These are phyloP conservation scores for Drosera capensis DNA, from an alignment of 148 eudicot species.

Conservation along the genomic window DNA sequence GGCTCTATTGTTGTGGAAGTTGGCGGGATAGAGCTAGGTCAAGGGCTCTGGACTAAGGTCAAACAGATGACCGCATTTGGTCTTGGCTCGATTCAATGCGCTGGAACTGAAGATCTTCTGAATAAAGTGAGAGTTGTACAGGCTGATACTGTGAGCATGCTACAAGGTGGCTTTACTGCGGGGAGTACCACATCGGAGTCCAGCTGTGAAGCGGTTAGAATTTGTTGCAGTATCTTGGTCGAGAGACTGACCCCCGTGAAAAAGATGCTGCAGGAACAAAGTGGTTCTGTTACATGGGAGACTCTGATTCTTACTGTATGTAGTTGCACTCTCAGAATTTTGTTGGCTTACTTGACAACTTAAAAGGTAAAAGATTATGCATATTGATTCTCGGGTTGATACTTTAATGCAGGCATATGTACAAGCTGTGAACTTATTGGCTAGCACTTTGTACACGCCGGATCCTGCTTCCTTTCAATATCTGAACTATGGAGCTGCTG, in stretches of 20 bases:
- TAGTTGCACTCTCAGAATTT: neutral
- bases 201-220: conserved; percentile 82
- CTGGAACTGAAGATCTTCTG: conserved; percentile 41
- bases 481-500: conserved; percentile 86
- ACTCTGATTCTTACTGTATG: conserved; percentile 41
- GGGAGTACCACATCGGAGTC: conserved; percentile 88
- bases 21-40: conserved; percentile 90
- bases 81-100: conserved; percentile 40
- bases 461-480: conserved; percentile 39
- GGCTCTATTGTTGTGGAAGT: conserved; percentile 86
- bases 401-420: conserved; percentile 37
- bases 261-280: conserved; percentile 33
- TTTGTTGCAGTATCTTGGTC: conserved; percentile 65
- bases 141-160: conserved; percentile 63
- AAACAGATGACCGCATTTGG: conserved; percentile 72
- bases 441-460: conserved; percentile 51
- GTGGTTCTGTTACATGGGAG: conserved; percentile 46
- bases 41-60: conserved; percentile 92
- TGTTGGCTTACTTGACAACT: no score
- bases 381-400: neutral
- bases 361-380: neutral
- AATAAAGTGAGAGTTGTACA: conserved; percentile 70
- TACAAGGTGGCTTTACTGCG: conserved; percentile 83
- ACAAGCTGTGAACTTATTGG: conserved; percentile 51
- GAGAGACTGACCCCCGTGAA: conserved; percentile 49